Conservation (phyloP, 345 rosid genomes). For the Hevea brasiliensis region DNA sequence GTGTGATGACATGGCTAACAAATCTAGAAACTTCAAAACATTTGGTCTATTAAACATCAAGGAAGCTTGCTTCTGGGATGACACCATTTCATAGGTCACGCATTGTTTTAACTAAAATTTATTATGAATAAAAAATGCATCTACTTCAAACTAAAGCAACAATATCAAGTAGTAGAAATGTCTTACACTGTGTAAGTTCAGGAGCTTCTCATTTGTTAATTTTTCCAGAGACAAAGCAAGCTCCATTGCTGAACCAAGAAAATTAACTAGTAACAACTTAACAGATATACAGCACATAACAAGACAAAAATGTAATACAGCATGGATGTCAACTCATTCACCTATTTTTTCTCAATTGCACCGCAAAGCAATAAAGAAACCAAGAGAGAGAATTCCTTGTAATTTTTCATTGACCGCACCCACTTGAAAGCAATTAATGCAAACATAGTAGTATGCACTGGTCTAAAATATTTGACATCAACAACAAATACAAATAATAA, state of each 20-base stretch:
- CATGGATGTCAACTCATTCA: neutral
- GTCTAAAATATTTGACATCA: neutral
- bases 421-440: too few species aligned
- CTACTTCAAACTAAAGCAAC: neutral
- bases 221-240: constrained; percentile 36
- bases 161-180: neutral
- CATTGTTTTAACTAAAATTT: too few species aligned
- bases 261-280: neutral
- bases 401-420: neutral
- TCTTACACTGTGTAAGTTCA: constrained; percentile 28
- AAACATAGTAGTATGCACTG: neutral
- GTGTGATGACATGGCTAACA: neutral
- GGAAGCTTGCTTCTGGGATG: neutral
- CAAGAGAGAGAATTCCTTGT: neutral
- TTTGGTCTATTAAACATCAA: neutral
- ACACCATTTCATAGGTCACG: neutral
- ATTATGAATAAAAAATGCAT: neutral
- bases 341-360: neutral
- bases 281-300: neutral
- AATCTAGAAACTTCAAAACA: constrained; percentile 1
- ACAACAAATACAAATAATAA: neutral
- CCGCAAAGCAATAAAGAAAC: neutral
- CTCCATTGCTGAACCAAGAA: constrained; percentile 33
- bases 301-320: neutral
- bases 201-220: constrained; percentile 29